Conservation (phyloP, 352 stramenopile genomes). For the Phytophthora capsici region DNA sequence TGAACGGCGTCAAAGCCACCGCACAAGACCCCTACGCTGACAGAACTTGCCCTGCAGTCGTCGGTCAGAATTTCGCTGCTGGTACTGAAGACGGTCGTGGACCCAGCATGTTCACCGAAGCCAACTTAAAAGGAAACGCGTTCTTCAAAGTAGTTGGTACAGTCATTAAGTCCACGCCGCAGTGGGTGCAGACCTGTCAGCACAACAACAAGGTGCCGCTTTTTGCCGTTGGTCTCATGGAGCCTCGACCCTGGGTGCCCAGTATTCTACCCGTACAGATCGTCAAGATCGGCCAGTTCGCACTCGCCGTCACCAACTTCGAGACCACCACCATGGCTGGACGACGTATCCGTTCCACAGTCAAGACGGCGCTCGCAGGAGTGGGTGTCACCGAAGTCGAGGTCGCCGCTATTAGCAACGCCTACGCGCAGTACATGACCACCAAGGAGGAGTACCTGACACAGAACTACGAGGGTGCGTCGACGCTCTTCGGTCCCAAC, state of each 20-base stretch:
- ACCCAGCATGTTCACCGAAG: slow-evolving; percentile 40
- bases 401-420: neutral
- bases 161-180: slow-evolving; percentile 38
- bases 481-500: slow-evolving; percentile 72
- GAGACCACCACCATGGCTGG: slow-evolving; percentile 70
- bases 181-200: slow-evolving; percentile 54
- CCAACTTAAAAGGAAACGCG: slow-evolving; percentile 39
- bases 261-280: slow-evolving; percentile 60
- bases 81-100: slow-evolving; percentile 57
- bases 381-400: neutral
- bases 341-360: slow-evolving; percentile 44
- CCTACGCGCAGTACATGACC: neutral
- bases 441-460: slow-evolving; percentile 57
- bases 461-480: slow-evolving; percentile 76
- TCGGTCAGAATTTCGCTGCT: slow-evolving; percentile 61
- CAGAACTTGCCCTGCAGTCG: slow-evolving; percentile 50
- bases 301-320: slow-evolving; percentile 57
- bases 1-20: slow-evolving; percentile 32
- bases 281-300: slow-evolving; percentile 39
- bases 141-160: slow-evolving; percentile 31
- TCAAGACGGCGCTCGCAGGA: slow-evolving; percentile 1
- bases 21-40: slow-evolving; percentile 33
- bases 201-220: slow-evolving; percentile 46
- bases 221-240: slow-evolving; percentile 44
- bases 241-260: slow-evolving; percentile 48